These are phyloP conservation scores for Tulasnella calospora DNA, from an alignment of 768 basidiomycete genomes.

Conservation along the genomic window DNA sequence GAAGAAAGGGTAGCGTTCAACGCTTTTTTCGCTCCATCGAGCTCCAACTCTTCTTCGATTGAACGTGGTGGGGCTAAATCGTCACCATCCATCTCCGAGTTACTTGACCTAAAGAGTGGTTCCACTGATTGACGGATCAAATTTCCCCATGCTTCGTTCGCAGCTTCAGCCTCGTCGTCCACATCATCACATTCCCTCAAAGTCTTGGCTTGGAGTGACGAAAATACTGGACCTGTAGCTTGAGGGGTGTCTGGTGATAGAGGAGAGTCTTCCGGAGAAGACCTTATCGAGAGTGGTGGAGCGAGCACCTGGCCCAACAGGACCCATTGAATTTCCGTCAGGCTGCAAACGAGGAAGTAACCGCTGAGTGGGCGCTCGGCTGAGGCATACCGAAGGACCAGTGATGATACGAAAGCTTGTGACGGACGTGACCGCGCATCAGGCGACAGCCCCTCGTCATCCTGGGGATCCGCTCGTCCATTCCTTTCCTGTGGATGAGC, in stretches of 20 bases:
- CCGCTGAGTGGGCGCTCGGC: conserved; percentile 76
- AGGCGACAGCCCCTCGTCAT: background rate
- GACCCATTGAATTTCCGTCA: conserved; percentile 81
- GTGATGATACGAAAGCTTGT: conserved; percentile 33
- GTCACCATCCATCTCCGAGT: background rate
- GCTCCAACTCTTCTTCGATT: conserved; percentile 41
- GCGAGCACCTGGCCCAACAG: conserved; percentile 64
- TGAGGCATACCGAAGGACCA: conserved; percentile 60
- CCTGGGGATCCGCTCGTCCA: background rate
- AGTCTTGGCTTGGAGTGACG: conserved; percentile 29
- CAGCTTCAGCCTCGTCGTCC: conserved; percentile 65
- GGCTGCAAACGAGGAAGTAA: conserved; percentile 85
- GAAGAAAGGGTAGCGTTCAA: conserved; percentile 52
- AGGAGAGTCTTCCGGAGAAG: background rate
- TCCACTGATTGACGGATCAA: conserved; percentile 38
- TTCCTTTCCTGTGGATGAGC: conserved; percentile 42
- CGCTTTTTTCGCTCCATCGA: conserved; percentile 37
- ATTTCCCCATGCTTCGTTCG: conserved; percentile 73
- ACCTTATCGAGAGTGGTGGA: background rate
- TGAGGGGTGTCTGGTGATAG: conserved; percentile 4
- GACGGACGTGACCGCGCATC: background rate
- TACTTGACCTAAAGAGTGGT: background rate
- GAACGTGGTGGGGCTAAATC: conserved; percentile 44
- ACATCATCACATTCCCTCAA: conserved; percentile 31
- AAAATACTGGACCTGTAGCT: conserved; percentile 24